A percentile compares a stretch with the other conserved stretches of the same genome.
Conservation (phyloP, 805 yeast genomes). For the Peterozyma toletana region DNA sequence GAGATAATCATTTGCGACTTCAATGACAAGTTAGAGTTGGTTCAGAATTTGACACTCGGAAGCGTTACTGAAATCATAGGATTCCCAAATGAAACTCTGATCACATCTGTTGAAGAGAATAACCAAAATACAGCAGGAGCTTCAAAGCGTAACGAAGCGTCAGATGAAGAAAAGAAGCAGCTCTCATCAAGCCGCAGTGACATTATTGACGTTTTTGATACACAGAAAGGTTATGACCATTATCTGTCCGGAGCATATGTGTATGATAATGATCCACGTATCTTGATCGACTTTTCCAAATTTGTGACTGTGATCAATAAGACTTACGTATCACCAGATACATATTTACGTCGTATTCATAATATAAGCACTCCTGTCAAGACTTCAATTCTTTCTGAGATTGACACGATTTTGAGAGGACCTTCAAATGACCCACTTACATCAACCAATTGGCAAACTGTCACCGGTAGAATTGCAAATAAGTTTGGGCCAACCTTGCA, state of each 20-base stretch:
- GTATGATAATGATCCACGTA: slow-evolving; percentile 41
- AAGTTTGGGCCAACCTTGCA: slow-evolving; percentile 47
- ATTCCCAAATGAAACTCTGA: slow-evolving; percentile 24
- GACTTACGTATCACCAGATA: slow-evolving; percentile 40
- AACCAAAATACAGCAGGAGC: not conserved
- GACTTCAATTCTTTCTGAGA: slow-evolving; percentile 24
- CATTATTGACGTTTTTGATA: slow-evolving; percentile 19
- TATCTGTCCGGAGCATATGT: slow-evolving; percentile 36
- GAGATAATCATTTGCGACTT: slow-evolving; percentile 60
- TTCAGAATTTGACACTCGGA: slow-evolving; percentile 35
- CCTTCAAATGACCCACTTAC: slow-evolving; percentile 28
- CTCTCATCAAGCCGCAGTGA: slow-evolving; percentile 11
- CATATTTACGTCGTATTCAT: slow-evolving; percentile 32
- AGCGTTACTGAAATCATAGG: slow-evolving; percentile 26
- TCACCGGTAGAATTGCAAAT: slow-evolving; percentile 37
- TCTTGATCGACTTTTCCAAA: slow-evolving; percentile 43
- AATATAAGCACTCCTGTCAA: slow-evolving; percentile 27
- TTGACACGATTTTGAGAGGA: slow-evolving; percentile 21
- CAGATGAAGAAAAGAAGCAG: slow-evolving; percentile 5
- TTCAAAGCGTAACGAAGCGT: not conserved
- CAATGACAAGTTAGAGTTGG: slow-evolving; percentile 35
- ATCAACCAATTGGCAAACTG: slow-evolving; percentile 50
- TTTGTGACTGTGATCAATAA: slow-evolving; percentile 46
- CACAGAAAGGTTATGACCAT: slow-evolving; percentile 36
- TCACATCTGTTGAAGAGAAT: not conserved